Conservation (phyloP, 2,329 filamentous ascomycete genomes). For the Pestalotiopsis sp. region DNA sequence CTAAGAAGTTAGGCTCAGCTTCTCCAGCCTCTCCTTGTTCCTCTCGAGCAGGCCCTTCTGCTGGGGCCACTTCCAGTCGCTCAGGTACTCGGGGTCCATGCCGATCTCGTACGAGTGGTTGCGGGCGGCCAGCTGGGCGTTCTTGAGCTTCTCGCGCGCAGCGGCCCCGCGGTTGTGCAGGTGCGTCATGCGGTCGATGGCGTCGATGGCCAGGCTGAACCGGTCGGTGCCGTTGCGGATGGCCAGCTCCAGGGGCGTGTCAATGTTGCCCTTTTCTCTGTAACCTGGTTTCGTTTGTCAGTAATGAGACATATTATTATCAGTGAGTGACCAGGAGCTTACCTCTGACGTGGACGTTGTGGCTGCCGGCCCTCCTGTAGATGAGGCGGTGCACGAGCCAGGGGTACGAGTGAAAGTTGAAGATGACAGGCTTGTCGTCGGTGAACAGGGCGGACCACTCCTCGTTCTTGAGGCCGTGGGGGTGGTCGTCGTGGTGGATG, state of each 20-base stretch:
- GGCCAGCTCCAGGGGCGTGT: conserved; percentile 77
- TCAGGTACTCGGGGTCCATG: conserved; percentile 67
- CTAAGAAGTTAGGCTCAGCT: conserved; percentile 9
- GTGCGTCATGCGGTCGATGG: conserved; percentile 67
- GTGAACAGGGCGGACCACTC: conserved; percentile 76
- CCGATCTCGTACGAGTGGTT: conserved; percentile 71
- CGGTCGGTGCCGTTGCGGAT: conserved; percentile 79
- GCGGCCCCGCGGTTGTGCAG: conserved; percentile 66
- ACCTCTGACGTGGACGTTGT: conserved; percentile 71
- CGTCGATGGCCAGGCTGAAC: conserved; percentile 76
- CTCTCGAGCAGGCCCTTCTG: conserved; percentile 40
- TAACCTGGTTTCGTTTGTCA: conserved; percentile 47
- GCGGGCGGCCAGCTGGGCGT: conserved; percentile 65
- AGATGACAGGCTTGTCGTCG: conserved; percentile 70
- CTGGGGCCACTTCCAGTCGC: conserved; percentile 67
- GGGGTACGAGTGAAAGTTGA: conserved; percentile 85
- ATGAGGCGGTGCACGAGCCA: conserved; percentile 79
- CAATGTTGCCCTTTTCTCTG: conserved; percentile 83
- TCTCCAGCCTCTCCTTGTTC: conserved; percentile 36
- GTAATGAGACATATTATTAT: no score
- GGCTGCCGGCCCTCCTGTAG: conserved; percentile 71
- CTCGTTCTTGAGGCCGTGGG: conserved; percentile 68
- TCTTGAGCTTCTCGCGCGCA: conserved; percentile 65
- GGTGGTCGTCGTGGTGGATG: conserved; percentile 70
- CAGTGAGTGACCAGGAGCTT: neutral